Evolutionary conservation across 2,329 filamentous ascomycete species (phyloP).

Genomic region (Curvularia lunata): DNA sequence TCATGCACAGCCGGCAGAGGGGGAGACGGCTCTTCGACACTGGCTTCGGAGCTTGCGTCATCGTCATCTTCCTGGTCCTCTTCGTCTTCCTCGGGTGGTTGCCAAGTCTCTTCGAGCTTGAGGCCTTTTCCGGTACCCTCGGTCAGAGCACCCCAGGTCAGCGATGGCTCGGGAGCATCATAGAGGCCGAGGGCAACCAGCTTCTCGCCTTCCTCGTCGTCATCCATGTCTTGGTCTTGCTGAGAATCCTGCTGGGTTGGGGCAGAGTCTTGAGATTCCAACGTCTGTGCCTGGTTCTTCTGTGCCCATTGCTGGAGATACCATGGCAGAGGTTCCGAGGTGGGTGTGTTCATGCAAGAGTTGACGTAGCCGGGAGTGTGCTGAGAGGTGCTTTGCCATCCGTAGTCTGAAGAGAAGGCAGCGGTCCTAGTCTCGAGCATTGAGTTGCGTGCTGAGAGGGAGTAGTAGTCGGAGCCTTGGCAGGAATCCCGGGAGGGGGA

Average conservation of each 20-base stretch:
- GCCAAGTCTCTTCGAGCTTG: conserved; percentile 83
- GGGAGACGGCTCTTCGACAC: conserved; percentile 45
- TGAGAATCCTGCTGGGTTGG: conserved; percentile 53
- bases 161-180: conserved; percentile 70
- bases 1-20: conserved; percentile 32
- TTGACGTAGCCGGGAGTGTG: conserved; percentile 31
- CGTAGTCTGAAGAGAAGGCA: conserved; percentile 27
- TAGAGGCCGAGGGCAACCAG: conserved; percentile 85
- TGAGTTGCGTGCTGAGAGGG: conserved; percentile 45
- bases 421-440: conserved; percentile 32
- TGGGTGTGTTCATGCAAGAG: conserved; percentile 42
- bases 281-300: conserved; percentile 39
- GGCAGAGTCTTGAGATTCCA: conserved; percentile 26
- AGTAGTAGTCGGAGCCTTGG: conserved; percentile 45
- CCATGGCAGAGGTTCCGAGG: conserved; percentile 44
- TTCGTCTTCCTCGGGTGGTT: conserved; percentile 61
- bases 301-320: conserved; percentile 48
- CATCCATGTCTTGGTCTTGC: conserved; percentile 59
- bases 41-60: conserved; percentile 53
- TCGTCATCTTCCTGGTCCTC: conserved; percentile 55
- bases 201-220: conserved; percentile 68
- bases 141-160: conserved; percentile 58
- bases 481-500: conserved; percentile 33
- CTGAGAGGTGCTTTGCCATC: conserved; percentile 38
- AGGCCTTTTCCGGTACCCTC: conserved; percentile 70